Percentiles rank a stretch among this genome's conserved stretches.
These are phyloP conservation scores for Saturnispora zaruensis DNA, from an alignment of 805 yeast species.

Conservation along the genomic window DNA sequence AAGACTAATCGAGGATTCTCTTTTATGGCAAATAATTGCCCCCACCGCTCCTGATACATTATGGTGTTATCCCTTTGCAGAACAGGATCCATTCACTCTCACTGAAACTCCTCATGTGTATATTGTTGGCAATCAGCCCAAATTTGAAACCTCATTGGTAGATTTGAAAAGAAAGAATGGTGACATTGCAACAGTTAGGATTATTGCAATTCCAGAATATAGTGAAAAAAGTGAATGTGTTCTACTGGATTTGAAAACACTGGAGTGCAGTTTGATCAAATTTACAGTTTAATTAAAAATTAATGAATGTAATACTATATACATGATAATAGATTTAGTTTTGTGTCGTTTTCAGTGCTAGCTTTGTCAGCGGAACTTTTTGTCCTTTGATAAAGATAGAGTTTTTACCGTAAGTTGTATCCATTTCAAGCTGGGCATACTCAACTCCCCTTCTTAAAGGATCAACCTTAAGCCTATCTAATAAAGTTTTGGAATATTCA, in stretches of 20 bases:
- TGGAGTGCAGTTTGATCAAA: conserved; percentile 45
- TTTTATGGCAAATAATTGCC: conserved; percentile 77
- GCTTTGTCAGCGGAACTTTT: conserved; percentile 25
- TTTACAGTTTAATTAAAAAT: conserved; percentile 13
- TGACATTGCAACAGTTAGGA: conserved; percentile 30
- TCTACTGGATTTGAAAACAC: conserved; percentile 47
- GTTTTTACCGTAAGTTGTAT: conserved; percentile 49
- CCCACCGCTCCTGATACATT: conserved; percentile 97
- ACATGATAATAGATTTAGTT: neutral
- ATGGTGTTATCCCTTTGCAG: conserved; percentile 76
- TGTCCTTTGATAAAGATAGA: conserved; percentile 29
- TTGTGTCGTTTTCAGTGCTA: conserved; percentile 12
- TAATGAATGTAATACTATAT: neutral
- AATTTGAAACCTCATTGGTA: conserved; percentile 40
- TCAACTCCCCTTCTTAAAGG: conserved; percentile 33
- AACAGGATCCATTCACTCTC: conserved; percentile 74
- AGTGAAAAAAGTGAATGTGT: conserved; percentile 55
- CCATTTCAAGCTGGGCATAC: conserved; percentile 47
- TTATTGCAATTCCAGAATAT: conserved; percentile 69
- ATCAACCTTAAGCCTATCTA: conserved; percentile 57
- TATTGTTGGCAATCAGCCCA: conserved; percentile 76
- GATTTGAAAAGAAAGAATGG: conserved; percentile 29
- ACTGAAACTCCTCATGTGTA: conserved; percentile 78
- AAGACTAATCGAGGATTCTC: conserved; percentile 54
- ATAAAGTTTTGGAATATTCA: conserved; percentile 40